phyloP scores from a whole-genome alignment of 1,139 yeast genomes.

The Pichia sp. region DNA sequence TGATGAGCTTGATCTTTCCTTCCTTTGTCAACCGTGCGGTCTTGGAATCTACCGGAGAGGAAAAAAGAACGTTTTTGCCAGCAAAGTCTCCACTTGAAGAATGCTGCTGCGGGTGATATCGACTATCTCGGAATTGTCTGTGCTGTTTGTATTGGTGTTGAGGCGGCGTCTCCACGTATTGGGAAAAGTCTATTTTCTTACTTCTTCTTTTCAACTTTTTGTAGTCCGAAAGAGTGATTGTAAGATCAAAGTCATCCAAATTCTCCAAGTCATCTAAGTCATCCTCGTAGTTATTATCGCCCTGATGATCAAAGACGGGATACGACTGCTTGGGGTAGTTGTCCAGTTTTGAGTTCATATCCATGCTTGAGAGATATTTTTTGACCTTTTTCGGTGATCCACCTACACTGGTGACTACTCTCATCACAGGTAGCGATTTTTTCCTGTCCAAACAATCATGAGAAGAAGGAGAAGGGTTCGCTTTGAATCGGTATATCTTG shows the following conservation, averaged over 20 bases:
- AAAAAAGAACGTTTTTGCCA: background rate
- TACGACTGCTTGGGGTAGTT: background rate
- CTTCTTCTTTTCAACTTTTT: constrained; percentile 24
- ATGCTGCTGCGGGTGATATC: background rate
- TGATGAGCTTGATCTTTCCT: constrained; percentile 29
- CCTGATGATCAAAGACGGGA: background rate
- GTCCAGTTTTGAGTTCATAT: constrained; percentile 15
- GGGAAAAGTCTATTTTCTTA: constrained; percentile 25
- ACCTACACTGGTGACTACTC: constrained; percentile 6
- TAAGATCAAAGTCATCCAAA: constrained; percentile 21
- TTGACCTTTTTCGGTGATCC: constrained; percentile 26
- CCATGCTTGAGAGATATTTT: constrained; percentile 28
- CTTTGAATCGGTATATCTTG: constrained; percentile 7
- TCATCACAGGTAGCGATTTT: constrained; percentile 27
- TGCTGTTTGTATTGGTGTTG: background rate
- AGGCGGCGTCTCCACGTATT: constrained; percentile 25
- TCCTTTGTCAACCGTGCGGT: constrained; percentile 28
- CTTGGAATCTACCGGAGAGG: constrained; percentile 17
- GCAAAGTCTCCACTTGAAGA: constrained; percentile 8
- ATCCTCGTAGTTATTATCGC: background rate
- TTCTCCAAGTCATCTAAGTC: background rate
- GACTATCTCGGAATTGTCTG: background rate
- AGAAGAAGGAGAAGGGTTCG: constrained; percentile 11
- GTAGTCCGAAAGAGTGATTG: constrained; percentile 28
- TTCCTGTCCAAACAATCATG: constrained; percentile 16